Conservation (phyloP, 2,329 filamentous ascomycete genomes). For the Venturia nashicola region DNA sequence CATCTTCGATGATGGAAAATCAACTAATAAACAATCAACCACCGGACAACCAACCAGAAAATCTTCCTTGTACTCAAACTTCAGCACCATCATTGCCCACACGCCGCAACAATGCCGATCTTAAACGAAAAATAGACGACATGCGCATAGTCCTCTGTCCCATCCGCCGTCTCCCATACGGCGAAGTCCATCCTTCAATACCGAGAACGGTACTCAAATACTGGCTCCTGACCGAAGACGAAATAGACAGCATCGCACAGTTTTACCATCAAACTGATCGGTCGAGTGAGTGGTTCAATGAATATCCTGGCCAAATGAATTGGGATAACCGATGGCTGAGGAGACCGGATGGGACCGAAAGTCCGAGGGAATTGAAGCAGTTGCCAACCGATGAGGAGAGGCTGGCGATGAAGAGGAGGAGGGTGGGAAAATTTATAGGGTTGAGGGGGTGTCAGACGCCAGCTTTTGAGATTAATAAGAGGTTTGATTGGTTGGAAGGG, state of each 20-base stretch:
- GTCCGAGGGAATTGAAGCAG: background rate
- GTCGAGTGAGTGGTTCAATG: background rate
- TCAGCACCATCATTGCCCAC: background rate
- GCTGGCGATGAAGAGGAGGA: slow-evolving; percentile 8
- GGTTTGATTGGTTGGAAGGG: slow-evolving; percentile 3
- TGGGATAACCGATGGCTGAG: slow-evolving; percentile 8
- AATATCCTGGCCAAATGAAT: slow-evolving; percentile 8
- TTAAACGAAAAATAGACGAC: slow-evolving; percentile 1
- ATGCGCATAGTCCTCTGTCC: slow-evolving; percentile 5
- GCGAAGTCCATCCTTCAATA: slow-evolving; percentile 4
- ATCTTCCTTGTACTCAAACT: background rate
- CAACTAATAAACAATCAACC: background rate
- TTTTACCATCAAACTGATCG: slow-evolving; percentile 7
- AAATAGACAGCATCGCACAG: slow-evolving; percentile 7
- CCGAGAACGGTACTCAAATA: slow-evolving; percentile 7
- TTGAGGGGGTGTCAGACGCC: slow-evolving; percentile 11
- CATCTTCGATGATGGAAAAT: background rate
- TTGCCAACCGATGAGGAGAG: slow-evolving; percentile 3
- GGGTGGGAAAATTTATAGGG: slow-evolving; percentile 11
- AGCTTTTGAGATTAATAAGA: background rate
- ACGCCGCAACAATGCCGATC: background rate
- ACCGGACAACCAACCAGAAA: background rate
- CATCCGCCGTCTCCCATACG: slow-evolving; percentile 2
- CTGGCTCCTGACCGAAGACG: slow-evolving; percentile 9
- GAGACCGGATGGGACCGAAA: background rate